These are phyloP conservation scores for Binderoboletus segoi DNA, from an alignment of 1,284 basidiomycete species.

Conservation along the genomic window DNA sequence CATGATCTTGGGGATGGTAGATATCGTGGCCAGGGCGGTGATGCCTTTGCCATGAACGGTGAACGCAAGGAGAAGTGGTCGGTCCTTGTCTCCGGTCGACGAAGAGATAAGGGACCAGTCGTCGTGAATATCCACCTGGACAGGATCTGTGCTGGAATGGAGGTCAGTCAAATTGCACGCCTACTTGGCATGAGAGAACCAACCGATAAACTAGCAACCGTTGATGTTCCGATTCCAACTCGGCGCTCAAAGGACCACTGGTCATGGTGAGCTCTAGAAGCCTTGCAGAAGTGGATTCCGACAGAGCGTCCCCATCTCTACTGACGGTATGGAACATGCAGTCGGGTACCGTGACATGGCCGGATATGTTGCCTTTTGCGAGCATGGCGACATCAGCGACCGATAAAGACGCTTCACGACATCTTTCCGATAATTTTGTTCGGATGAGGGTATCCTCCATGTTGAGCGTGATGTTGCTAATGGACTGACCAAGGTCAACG, in stretches of 20 bases:
- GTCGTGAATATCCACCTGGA: slow-evolving; percentile 75
- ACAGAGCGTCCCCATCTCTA: slow-evolving; percentile 44
- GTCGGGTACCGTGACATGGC: slow-evolving; percentile 65
- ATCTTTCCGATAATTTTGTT: slow-evolving; percentile 58
- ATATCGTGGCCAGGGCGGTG: slow-evolving; percentile 69
- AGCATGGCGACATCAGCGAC: slow-evolving; percentile 64
- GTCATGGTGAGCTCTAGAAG: slow-evolving; percentile 79
- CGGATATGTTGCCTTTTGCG: slow-evolving; percentile 78
- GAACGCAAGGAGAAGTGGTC: slow-evolving; percentile 75
- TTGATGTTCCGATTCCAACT: slow-evolving; percentile 77
- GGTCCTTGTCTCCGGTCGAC: slow-evolving; percentile 44
- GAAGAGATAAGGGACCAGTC: slow-evolving; percentile 71
- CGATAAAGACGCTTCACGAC: slow-evolving; percentile 65
- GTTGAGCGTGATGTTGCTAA: slow-evolving; percentile 64
- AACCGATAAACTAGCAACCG: slow-evolving; percentile 79
- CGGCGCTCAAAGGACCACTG: slow-evolving; percentile 68
- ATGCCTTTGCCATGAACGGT: slow-evolving; percentile 75
- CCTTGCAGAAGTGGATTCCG: slow-evolving; percentile 41
- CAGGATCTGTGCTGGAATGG: slow-evolving; percentile 68
- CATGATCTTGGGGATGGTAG: slow-evolving; percentile 73
- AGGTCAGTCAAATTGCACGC: background rate
- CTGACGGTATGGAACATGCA: slow-evolving; percentile 79
- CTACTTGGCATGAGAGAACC: slow-evolving; percentile 27
- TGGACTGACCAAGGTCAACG: slow-evolving; percentile 78
- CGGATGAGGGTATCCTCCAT: slow-evolving; percentile 62